Conservation (phyloP, 495 filamentous ascomycete species). For the Letharia columbiana region DNA sequence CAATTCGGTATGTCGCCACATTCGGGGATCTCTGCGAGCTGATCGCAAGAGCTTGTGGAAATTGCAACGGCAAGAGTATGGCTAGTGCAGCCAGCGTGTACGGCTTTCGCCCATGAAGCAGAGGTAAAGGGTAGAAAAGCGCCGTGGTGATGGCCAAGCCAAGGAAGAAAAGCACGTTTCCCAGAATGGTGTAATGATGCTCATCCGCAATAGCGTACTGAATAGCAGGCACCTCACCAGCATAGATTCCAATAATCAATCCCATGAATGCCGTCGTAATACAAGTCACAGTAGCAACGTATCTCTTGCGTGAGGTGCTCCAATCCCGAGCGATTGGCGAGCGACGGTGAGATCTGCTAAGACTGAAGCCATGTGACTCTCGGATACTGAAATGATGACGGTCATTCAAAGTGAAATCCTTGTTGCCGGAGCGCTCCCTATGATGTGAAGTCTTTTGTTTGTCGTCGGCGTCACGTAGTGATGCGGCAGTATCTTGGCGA, state of each 20-base stretch:
- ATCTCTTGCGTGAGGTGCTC: slow-evolving; percentile 54
- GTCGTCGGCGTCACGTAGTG: slow-evolving; percentile 12
- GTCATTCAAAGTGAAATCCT: slow-evolving; percentile 26
- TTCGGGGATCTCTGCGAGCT: slow-evolving; percentile 46
- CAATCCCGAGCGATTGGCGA: slow-evolving; percentile 56
- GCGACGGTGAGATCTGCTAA: slow-evolving; percentile 41
- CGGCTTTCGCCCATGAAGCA: slow-evolving; percentile 69
- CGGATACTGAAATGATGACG: slow-evolving; percentile 29
- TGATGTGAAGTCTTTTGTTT: slow-evolving; percentile 21
- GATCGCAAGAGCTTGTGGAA: slow-evolving; percentile 62
- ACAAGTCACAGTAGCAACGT: slow-evolving; percentile 59
- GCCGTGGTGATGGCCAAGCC: slow-evolving; percentile 60
- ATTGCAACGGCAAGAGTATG: slow-evolving; percentile 61
- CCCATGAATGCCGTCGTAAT: slow-evolving; percentile 60
- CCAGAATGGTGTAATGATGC: slow-evolving; percentile 55
- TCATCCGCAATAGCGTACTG: slow-evolving; percentile 62
- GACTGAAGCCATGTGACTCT: slow-evolving; percentile 40
- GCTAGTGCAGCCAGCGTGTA: slow-evolving; percentile 58
- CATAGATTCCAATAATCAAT: slow-evolving; percentile 62
- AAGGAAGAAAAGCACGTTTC: slow-evolving; percentile 62
- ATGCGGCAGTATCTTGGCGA: slow-evolving; percentile 16
- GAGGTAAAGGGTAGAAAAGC: slow-evolving; percentile 62
- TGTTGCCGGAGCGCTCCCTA: slow-evolving; percentile 5
- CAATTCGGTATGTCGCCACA: slow-evolving; percentile 46
- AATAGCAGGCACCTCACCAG: slow-evolving; percentile 64